phyloP scores from a whole-genome alignment of 2,329 filamentous ascomycete genomes.

The Colletotrichum sp. region DNA sequence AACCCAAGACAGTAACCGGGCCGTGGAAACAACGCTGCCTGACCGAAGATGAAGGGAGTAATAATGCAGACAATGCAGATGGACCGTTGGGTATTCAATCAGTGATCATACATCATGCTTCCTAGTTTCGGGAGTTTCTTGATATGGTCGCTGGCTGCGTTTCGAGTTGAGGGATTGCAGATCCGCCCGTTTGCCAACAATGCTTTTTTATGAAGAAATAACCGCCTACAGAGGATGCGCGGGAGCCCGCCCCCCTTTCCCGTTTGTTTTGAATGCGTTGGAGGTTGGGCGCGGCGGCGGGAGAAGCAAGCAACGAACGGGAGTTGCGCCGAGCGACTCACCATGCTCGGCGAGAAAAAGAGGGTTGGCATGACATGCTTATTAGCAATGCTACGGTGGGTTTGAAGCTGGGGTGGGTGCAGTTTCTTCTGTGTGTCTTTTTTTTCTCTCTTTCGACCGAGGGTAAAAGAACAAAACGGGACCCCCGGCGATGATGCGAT shows the following conservation, averaged over 20 bases:
- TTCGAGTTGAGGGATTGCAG: conserved; percentile 16
- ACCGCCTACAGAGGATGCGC: not conserved
- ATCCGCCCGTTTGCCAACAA: not conserved
- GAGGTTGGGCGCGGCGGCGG: not conserved
- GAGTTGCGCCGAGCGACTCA: not conserved
- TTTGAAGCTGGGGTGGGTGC: not conserved
- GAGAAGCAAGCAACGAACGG: not conserved
- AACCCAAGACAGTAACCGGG: not conserved
- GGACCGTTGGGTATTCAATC: not conserved
- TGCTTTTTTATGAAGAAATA: not conserved
- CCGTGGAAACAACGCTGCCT: not conserved
- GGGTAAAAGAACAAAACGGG: not conserved
- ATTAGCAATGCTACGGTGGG: not conserved
- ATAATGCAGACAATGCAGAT: not conserved
- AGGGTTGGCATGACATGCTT: not conserved
- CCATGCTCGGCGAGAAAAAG: not conserved
- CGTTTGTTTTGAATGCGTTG: not conserved
- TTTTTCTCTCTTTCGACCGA: not conserved
- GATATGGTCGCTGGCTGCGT: not conserved
- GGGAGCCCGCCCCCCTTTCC: not conserved
- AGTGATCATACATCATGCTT: not conserved
- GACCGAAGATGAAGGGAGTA: not conserved
- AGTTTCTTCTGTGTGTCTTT: not conserved
- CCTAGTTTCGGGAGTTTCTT: conserved; percentile 6
- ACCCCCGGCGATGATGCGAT: conserved; percentile 6